Evolutionary conservation across 2,329 filamentous ascomycete genomes (phyloP).

Genomic region (Zymoseptoria pseudotritici): DNA sequence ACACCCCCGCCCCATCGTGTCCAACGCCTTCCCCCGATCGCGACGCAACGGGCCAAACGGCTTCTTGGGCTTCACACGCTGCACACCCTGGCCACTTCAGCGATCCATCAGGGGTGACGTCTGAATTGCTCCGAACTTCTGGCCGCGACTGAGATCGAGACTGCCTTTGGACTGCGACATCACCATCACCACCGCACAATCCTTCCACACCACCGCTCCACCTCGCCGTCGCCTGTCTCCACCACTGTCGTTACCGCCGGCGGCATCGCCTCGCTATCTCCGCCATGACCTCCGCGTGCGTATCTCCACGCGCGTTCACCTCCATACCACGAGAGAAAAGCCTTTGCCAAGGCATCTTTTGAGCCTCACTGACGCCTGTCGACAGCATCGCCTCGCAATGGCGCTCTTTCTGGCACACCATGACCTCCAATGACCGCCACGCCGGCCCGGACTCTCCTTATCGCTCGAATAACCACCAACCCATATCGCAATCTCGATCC

Average conservation of each 20-base stretch:
- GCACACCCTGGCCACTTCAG: background rate
- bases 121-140: background rate
- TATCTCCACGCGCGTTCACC: background rate
- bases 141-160: no score
- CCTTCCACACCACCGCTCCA: background rate
- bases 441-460: slow-evolving; percentile 90
- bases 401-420: slow-evolving; percentile 86
- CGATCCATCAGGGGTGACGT: background rate
- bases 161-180: background rate
- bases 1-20: background rate
- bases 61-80: background rate
- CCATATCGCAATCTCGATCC: slow-evolving; percentile 66
- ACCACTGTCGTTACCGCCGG: slow-evolving; percentile 6
- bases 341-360: background rate
- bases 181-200: background rate
- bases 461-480: slow-evolving; percentile 81
- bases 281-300: slow-evolving; percentile 5
- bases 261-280: background rate
- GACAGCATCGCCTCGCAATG: slow-evolving; percentile 57
- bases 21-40: background rate
- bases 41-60: background rate
- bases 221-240: background rate
- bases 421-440: slow-evolving; percentile 72
- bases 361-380: background rate
- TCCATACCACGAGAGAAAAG: slow-evolving; percentile 5